These are phyloP conservation scores for Phytopythium vexans DNA, from an alignment of 352 stramenopile species.

Conservation along the genomic window DNA sequence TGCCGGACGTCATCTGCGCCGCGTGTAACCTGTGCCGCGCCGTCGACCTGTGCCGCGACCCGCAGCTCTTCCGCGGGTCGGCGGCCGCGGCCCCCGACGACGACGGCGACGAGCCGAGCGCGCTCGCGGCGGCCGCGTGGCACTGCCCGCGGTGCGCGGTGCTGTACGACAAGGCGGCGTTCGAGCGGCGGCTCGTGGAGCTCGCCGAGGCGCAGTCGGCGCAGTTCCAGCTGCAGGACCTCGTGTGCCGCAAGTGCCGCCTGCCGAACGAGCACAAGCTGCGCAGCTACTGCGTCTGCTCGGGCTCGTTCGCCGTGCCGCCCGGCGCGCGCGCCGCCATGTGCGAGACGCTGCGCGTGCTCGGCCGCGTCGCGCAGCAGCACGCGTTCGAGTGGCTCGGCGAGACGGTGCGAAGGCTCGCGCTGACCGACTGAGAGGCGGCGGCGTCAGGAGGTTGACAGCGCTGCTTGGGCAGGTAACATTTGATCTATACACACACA, in stretches of 20 bases:
- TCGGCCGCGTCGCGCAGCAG: slow-evolving; percentile 62
- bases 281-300: slow-evolving; percentile 76
- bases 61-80: slow-evolving; percentile 85
- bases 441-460: too few species aligned
- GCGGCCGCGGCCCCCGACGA: slow-evolving; percentile 17
- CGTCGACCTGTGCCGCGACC: slow-evolving; percentile 96
- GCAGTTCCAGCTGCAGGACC: slow-evolving; percentile 92
- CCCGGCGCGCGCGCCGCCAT: slow-evolving; percentile 32
- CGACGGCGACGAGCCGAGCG: slow-evolving; percentile 18
- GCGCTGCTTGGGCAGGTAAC: too few species aligned
- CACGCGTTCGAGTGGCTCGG: slow-evolving; percentile 68
- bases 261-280: slow-evolving; percentile 77
- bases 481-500: too few species aligned
- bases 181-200: slow-evolving; percentile 92
- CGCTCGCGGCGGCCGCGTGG: slow-evolving; percentile 43
- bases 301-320: slow-evolving; percentile 53
- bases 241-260: slow-evolving; percentile 79
- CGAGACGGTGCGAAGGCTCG: slow-evolving; percentile 64
- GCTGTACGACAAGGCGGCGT: slow-evolving; percentile 85
- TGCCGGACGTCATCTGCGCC: slow-evolving; percentile 97
- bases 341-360: slow-evolving; percentile 53
- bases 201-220: slow-evolving; percentile 84
- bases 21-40: slow-evolving; percentile 95
- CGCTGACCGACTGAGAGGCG: slow-evolving; percentile 6
- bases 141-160: slow-evolving; percentile 92